These are phyloP conservation scores for Aphanomyces euteiches DNA, from an alignment of 352 stramenopile species.

Conservation along the genomic window DNA sequence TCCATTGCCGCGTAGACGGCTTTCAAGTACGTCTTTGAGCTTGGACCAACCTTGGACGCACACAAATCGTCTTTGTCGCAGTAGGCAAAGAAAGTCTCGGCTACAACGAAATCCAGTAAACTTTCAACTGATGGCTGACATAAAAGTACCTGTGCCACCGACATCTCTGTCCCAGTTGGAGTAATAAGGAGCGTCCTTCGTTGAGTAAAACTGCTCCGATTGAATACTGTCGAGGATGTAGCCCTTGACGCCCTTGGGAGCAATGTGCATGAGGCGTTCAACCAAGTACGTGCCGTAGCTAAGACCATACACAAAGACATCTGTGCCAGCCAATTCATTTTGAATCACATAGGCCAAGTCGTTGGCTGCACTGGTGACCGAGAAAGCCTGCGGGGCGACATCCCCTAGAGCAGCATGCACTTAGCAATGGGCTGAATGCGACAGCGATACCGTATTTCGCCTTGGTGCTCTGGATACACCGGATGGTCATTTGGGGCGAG, in stretches of 20 bases:
- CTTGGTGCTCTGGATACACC: slow-evolving; percentile 9
- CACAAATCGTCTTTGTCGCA: slow-evolving; percentile 19
- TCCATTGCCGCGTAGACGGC: slow-evolving; percentile 6
- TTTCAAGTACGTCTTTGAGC: neutral
- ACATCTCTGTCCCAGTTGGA: slow-evolving; percentile 80
- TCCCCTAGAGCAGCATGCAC: neutral
- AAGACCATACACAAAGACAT: slow-evolving; percentile 48
- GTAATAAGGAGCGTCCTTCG: slow-evolving; percentile 35
- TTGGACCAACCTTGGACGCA: slow-evolving; percentile 14
- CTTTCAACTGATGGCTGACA: neutral
- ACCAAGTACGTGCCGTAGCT: slow-evolving; percentile 59
- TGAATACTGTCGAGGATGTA: slow-evolving; percentile 52
- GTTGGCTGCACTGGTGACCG: slow-evolving; percentile 33
- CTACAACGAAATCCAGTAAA: neutral
- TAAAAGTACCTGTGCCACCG: slow-evolving; percentile 26
- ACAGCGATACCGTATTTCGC: slow-evolving; percentile 7
- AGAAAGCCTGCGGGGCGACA: slow-evolving; percentile 24
- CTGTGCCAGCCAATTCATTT: slow-evolving; percentile 5
- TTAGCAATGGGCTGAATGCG: slow-evolving; percentile 4
- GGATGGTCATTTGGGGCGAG: neutral
- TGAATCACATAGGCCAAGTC: slow-evolving; percentile 34
- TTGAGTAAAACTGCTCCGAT: slow-evolving; percentile 7
- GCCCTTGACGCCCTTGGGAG: slow-evolving; percentile 37
- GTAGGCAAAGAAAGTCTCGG: neutral
- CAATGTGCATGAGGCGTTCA: slow-evolving; percentile 51